A percentile compares a stretch with the other conserved stretches of the same genome.
Conservation (phyloP, 345 rosid genomes). For the Citrus sinensis region DVS_A1.0 CM039163.1:23739501-23740000, state of each 20-base stretch:
- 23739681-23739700: not conserved
- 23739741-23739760: not conserved
- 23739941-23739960: not conserved
- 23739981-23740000: not conserved
- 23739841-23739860: not conserved
- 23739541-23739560: not conserved
- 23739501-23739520: not conserved
- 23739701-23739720: not conserved
- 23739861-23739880: not conserved
- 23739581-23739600: not conserved
- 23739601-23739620: not conserved
- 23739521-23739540: not conserved
- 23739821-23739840: not conserved
- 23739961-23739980: not conserved
- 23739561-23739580: not conserved
- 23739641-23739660: not conserved
- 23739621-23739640: not conserved
- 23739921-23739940: not conserved
- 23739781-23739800: not conserved
- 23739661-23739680: not conserved
- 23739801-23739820: not conserved
- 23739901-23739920: not conserved
- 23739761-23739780: not conserved
- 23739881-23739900: not conserved
- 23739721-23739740: not conserved